Conservation (phyloP, 768 basidiomycete genomes). For the Cystobasidium onofrii region DNA sequence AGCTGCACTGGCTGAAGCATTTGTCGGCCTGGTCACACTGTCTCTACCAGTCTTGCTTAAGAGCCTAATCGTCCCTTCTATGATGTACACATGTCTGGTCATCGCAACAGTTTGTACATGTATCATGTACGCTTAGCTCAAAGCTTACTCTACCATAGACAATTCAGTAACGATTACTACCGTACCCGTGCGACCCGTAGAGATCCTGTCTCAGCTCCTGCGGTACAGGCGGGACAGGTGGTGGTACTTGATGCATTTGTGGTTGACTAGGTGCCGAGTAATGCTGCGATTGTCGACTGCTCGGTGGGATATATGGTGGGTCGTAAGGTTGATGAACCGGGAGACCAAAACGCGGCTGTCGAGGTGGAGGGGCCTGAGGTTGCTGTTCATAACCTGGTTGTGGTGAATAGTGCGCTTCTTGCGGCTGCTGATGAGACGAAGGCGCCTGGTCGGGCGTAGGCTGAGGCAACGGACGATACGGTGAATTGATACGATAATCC, state of each 20-base stretch:
- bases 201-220: neutral
- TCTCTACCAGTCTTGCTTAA: no score
- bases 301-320: neutral
- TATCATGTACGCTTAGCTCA: no score
- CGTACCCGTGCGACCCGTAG: neutral
- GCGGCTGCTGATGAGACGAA: neutral
- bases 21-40: no score
- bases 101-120: neutral
- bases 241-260: neutral
- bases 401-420: neutral
- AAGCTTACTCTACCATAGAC: no score
- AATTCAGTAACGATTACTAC: neutral
- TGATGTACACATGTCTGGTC: no score
- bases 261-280: neutral
- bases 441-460: slow-evolving; percentile 9
- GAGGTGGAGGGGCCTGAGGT: slow-evolving; percentile 6
- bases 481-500: slow-evolving; percentile 12
- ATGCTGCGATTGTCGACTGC: neutral
- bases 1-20: no score
- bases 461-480: slow-evolving; percentile 14
- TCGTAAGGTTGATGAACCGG: slow-evolving; percentile 21
- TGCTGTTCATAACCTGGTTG: neutral
- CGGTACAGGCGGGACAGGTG: slow-evolving; percentile 18
- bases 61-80: no score
- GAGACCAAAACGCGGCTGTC: slow-evolving; percentile 19